Base-by-base conservation (phyloP, 176 grass and related monocot species). In the Oryza meridionalis region DNA sequence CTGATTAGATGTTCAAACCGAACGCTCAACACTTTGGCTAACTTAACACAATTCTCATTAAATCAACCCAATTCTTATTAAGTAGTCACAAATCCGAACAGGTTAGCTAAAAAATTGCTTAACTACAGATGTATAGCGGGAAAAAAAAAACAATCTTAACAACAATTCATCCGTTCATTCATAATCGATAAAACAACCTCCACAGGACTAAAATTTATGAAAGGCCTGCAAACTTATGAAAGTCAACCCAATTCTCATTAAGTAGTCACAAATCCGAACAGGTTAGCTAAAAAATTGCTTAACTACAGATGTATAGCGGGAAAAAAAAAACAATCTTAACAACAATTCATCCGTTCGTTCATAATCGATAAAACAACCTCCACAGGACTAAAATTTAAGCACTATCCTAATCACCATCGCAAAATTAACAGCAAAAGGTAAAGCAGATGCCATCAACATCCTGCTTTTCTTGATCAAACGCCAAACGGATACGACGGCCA, bases 291-390 rank as follows among this genome's bases (percentile, higher is more conserved):
- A 66, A 42, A 73, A 80, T 26, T 53, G 22, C 33, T 77, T 8
- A 66, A 38, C 33, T 21, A 12, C 14, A 21, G 6, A 47, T 44
- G 14, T 14, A 67, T 29, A 53, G 53, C 7, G 31, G 31, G 42
- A 2, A 32, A 10, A 37, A 35, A 5, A 37, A 15, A 1, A 14
- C 27, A 25, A 43, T 78, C 4, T 47, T 46, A 2, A 61, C 19
- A 22, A 1, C 50, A 61, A 7, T 61, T 61, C 55, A 53, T 55
- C 16, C 0, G 11, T 4, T 14, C 14, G 4, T 72, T 72, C 5
- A 66, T 66, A 15, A 42, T 3, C 11, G 43, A 7, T 4, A 76
- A 82, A 76, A 77, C n/a, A 72, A 32, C 43, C 55, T 72, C 77
- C 58, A 67, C 35, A 58, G 11, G 55, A 5, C 13, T 73, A 69